Conservation (phyloP, 208 protist genomes). For the Histomonas meleagridis region DNA sequence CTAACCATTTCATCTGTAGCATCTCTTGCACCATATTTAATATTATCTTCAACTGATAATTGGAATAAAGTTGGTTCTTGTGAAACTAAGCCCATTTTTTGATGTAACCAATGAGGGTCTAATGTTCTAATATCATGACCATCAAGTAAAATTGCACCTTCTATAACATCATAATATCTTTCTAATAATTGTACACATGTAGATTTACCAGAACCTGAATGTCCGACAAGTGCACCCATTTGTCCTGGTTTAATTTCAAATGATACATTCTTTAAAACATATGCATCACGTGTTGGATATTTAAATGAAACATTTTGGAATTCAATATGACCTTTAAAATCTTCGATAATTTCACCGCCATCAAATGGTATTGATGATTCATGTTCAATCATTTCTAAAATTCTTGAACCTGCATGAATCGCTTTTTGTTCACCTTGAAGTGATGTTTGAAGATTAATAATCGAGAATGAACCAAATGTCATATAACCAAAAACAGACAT, state of each 20-base stretch:
- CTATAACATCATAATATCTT: slow-evolving; percentile 76
- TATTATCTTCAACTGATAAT: slow-evolving; percentile 51
- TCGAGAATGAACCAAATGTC: background rate
- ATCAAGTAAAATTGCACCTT: slow-evolving; percentile 71
- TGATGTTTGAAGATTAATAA: background rate
- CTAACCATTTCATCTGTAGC: slow-evolving; percentile 66
- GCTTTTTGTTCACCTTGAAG: background rate
- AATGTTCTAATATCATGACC: slow-evolving; percentile 67
- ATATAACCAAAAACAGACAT: background rate
- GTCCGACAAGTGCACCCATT: slow-evolving; percentile 45
- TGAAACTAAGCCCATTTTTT: slow-evolving; percentile 72
- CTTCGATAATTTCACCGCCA: background rate
- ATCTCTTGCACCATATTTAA: slow-evolving; percentile 48
- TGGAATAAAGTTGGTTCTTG: slow-evolving; percentile 85
- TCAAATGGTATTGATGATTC: background rate
- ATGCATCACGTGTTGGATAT: background rate
- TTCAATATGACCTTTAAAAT: slow-evolving; percentile 31
- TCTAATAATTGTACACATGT: slow-evolving; percentile 63
- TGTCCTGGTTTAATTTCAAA: slow-evolving; percentile 39
- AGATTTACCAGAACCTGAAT: slow-evolving; percentile 42
- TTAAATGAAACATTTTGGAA: slow-evolving; percentile 32
- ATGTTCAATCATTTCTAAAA: background rate
- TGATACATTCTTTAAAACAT: slow-evolving; percentile 36
- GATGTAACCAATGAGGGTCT: slow-evolving; percentile 64
- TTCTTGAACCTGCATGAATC: background rate